Percentiles rank a stretch among this genome's conserved stretches.
Evolutionary conservation across 2,329 filamentous ascomycete species (phyloP).

Genomic region (Ceratocystiopsis sp.): DNA sequence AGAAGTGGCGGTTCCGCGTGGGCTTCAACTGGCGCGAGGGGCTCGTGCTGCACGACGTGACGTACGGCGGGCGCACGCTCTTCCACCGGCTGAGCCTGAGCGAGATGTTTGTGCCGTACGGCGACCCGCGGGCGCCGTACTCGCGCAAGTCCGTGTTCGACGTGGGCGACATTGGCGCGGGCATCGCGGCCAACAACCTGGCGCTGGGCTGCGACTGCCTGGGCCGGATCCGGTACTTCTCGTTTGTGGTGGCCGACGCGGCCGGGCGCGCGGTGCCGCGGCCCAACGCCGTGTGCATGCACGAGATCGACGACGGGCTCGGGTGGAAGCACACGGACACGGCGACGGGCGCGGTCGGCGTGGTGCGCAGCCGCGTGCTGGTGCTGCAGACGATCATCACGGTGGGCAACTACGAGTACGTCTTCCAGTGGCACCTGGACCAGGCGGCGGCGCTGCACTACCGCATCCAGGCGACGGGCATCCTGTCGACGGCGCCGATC

Average conservation of each 20-base stretch:
- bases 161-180: conserved; percentile 51
- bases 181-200: conserved; percentile 50
- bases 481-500: conserved; percentile 45
- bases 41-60: conserved; percentile 24
- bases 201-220: conserved; percentile 53
- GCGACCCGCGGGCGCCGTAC: conserved; percentile 45
- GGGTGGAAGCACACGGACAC: conserved; percentile 56
- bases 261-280: conserved; percentile 31
- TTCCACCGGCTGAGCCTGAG: conserved; percentile 50
- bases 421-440: conserved; percentile 35
- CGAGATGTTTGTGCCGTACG: conserved; percentile 52
- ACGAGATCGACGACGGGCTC: conserved; percentile 55
- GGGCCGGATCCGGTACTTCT: conserved; percentile 42
- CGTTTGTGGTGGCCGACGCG: conserved; percentile 25
- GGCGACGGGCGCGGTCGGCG: conserved; percentile 40
- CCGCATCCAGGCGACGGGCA: conserved; percentile 48
- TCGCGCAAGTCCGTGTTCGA: conserved; percentile 57
- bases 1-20: conserved; percentile 54
- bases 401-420: conserved; percentile 52
- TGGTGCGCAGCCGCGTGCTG: conserved; percentile 41
- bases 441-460: conserved; percentile 42
- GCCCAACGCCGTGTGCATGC: conserved; percentile 44
- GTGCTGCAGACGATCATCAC: conserved; percentile 54
- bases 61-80: conserved; percentile 37
- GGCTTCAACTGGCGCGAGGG: conserved; percentile 56